Evolutionary conservation across 2,329 filamentous ascomycete species (phyloP).

Genomic region (Nigrospora oryzae): DNA sequence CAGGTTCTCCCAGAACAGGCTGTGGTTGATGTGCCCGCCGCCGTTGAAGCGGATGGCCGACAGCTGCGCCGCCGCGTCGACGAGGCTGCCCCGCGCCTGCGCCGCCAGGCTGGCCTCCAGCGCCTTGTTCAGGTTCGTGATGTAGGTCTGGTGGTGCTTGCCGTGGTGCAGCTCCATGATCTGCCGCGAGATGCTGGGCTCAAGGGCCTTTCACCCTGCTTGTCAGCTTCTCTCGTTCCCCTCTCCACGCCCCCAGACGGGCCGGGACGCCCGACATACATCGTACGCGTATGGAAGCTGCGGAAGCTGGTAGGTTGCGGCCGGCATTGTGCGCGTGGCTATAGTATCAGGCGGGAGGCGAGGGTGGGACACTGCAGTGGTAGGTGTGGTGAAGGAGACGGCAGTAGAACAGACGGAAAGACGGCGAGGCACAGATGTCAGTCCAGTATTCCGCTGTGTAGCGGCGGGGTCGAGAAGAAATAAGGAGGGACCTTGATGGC

Average conservation of each 20-base stretch:
- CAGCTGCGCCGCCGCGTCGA: constrained; percentile 57
- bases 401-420: too few relatives aligned
- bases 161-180: constrained; percentile 77
- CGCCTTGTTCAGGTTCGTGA: constrained; percentile 65
- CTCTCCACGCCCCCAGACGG: too few relatives aligned
- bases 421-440: too few relatives aligned
- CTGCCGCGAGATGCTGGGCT: constrained; percentile 65
- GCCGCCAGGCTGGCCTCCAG: constrained; percentile 52
- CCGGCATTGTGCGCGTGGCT: not conserved
- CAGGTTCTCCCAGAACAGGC: constrained; percentile 85
- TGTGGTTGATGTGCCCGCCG: constrained; percentile 89
- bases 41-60: constrained; percentile 77
- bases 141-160: constrained; percentile 74
- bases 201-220: constrained; percentile 44
- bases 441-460: not conserved
- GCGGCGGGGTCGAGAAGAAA: not conserved
- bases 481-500: not conserved
- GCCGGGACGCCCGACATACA: constrained; percentile 34
- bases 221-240: not conserved
- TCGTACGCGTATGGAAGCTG: constrained; percentile 61
- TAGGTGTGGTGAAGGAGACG: too few relatives aligned
- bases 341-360: not conserved
- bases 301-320: constrained; percentile 21
- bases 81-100: constrained; percentile 40
- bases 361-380: not conserved